Base-by-base conservation (phyloP, 169 alveolate genomes). In the Cryptosporidium meleagridis region DNA sequence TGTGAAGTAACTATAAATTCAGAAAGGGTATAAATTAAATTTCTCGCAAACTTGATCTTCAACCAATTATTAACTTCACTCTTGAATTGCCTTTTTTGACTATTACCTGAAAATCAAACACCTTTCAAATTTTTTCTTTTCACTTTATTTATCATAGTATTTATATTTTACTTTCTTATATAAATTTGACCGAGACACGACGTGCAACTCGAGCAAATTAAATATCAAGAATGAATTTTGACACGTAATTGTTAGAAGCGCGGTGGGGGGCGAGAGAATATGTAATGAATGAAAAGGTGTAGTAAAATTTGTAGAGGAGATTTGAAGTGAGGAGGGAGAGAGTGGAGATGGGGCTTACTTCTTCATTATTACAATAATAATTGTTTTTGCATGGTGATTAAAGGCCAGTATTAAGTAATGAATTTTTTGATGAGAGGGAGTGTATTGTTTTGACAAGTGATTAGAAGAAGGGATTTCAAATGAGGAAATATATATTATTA, bases 51-150 rank as follows among this genome's bases (percentile, higher is more conserved):
- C 6, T 45, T 14, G 14, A 14, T 45, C 2, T 16, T 26, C 10
- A 23, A 8, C 29, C 0, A 55, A 55, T 55, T 55, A 18, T 55
- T 55, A 55, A 6, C 67, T 55, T 55, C 33, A 55, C 29, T 55
- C 67, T n/a, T n/a, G 1, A 41, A 53, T 53, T 55, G 67, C 67
- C 35, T 65, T 65, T 65, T 65, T 65, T 65, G 53, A 33, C 72
- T 37, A 37, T 71, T 71, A 52, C 85, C 69, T 71, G 85, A 71
- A 23, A 45, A 35, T 35, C 39, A 51, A 71, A 71, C 48, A 23
- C 69, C 12, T 55, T 55, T 35, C 48, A 51, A 55, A 51, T 71
- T 45, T 35, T 33, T 35, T 29, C 23, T 29, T 29, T 12, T 29
- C 51, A 51, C 39, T 12, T 48, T 62, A 16, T 9, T 68, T 41